Evolutionary conservation across 495 filamentous ascomycete genomes (phyloP).

Genomic region (Trichoderma parareesei): DNA sequence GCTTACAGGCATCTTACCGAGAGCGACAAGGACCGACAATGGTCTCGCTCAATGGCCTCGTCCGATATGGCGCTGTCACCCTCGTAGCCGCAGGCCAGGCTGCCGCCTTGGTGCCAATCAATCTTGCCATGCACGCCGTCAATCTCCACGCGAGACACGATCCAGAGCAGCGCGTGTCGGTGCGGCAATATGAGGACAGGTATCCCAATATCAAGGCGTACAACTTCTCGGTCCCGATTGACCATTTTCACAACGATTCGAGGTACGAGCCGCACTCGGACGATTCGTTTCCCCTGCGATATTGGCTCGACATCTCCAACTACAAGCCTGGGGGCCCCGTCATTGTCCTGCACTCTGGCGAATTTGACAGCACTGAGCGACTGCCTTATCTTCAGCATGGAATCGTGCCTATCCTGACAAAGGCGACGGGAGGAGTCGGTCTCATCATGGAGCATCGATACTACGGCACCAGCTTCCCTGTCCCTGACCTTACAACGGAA

Average conservation of each 20-base stretch:
- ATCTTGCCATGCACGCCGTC: constrained; percentile 1
- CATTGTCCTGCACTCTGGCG: constrained; percentile 60
- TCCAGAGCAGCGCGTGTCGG: background rate
- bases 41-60: background rate
- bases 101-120: background rate
- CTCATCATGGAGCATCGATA: constrained; percentile 72
- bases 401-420: constrained; percentile 52
- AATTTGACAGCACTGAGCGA: constrained; percentile 48
- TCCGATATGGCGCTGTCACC: background rate
- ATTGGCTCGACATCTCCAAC: constrained; percentile 62
- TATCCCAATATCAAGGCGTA: constrained; percentile 22
- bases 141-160: background rate
- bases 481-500: constrained; percentile 48
- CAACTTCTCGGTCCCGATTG: constrained; percentile 59
- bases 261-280: constrained; percentile 59
- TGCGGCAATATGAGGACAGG: background rate
- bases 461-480: constrained; percentile 57
- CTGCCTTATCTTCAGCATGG: constrained; percentile 63
- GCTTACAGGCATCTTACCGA: background rate
- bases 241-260: constrained; percentile 68
- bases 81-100: background rate
- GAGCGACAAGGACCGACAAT: background rate
- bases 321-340: constrained; percentile 66
- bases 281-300: constrained; percentile 53
- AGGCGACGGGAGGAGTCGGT: constrained; percentile 58